Evolutionary conservation across 148 eudicot genomes (phyloP).

Genomic region (Hydrangea macrophylla): DNA sequence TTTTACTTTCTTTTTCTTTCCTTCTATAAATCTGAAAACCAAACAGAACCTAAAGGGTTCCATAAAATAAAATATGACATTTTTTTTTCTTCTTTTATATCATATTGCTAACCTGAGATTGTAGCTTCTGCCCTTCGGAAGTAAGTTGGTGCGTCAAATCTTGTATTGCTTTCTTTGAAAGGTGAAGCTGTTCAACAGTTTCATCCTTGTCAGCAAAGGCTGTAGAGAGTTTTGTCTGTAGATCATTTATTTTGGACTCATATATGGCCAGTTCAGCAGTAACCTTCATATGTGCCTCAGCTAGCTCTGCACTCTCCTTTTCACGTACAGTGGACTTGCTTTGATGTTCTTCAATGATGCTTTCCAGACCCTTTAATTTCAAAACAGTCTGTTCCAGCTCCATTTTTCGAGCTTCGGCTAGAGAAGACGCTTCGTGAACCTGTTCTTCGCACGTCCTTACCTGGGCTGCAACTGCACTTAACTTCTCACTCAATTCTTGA

Average conservation of each 20-base stretch:
- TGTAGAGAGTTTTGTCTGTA: conserved; percentile 40
- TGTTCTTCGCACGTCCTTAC: conserved; percentile 41
- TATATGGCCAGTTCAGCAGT: conserved; percentile 51
- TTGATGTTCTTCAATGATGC: conserved; percentile 46
- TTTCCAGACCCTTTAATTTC: conserved; percentile 48
- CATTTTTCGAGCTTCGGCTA: conserved; percentile 44
- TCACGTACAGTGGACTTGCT: conserved; percentile 36
- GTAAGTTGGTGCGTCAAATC: conserved; percentile 56
- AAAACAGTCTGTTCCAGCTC: conserved; percentile 54
- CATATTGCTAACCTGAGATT: conserved; percentile 53
- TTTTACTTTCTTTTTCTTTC: no score
- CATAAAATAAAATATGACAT: no score
- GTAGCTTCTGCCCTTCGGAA: conserved; percentile 64
- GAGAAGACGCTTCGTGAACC: conserved; percentile 39
- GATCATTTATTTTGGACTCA: conserved; percentile 54
- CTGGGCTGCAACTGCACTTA: conserved; percentile 43
- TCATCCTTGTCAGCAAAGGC: conserved; percentile 52
- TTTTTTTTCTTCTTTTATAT: no score
- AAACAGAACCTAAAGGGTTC: no score
- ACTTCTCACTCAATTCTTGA: conserved; percentile 41
- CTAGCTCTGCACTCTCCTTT: conserved; percentile 47
- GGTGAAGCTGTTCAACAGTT: conserved; percentile 34
- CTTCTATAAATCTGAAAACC: no score
- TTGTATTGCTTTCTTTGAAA: conserved; percentile 51
- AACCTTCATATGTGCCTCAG: conserved; percentile 59